Evolutionary conservation across 805 yeast species (phyloP), one percentile per base, ranked within the genome.

Genomic region (Saturnispora ahearnii): DNA sequence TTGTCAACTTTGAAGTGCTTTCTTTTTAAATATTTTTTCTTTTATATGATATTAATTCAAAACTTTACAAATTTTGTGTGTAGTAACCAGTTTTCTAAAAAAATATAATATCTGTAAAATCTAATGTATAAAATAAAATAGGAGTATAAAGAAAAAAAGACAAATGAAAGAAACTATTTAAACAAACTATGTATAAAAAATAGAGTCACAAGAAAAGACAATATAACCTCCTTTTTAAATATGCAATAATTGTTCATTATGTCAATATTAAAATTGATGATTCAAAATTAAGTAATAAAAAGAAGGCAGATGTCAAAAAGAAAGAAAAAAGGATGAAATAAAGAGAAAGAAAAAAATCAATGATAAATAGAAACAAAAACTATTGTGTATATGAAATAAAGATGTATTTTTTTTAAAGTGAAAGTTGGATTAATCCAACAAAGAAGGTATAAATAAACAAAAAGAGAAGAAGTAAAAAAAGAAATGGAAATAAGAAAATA

Each of bases 371-470:
- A 36, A 26, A 3, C 6, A 26, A 26, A 26, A 6, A 26, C 9
- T 26, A 18, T 12, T 36, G 40, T 36, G 40, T 18, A 36, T 36
- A 36, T 36, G 40, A 36, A 36, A 36, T 18, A 22, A 22, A 36
- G 12, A 15, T 36, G 40, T 36, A 15, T 21, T 36, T 36, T 22
- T 36, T 34, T 36, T 36, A 22, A 36, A 18, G 15, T 36, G 40
- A 36, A 26, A 36, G 40, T 36, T 36, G 18, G 40, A 36, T 36
- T 36, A 36, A 36, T 36, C 40, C 40, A 36, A 36, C 24, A 36
- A 36, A n/a, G 15, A 36, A 36, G 40, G 40, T 36, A 41, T 41
- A 41, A 41, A 15, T 22, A 30, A 24, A 43, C 32, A 41, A 42
- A 29, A 15, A 43, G 18, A 43, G 18, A 24, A 38, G 18, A 38